Evolutionary conservation across 345 rosid species (phyloP).

Genomic region (Eucalyptus decipiens): DNA sequence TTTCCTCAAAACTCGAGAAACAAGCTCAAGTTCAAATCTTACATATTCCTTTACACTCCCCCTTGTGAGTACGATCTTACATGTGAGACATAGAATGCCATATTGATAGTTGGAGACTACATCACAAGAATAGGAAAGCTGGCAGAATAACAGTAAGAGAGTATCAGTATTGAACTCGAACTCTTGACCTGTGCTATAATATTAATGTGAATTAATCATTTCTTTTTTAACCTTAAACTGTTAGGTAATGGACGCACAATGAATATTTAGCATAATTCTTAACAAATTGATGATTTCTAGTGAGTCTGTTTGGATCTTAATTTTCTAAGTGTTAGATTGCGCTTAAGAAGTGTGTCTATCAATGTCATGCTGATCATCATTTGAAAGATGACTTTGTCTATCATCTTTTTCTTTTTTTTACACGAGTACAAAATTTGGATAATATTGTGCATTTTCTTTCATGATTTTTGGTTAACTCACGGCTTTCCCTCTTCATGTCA

Average conservation of each 20-base stretch:
- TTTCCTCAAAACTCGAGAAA: not conserved
- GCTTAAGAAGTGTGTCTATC: not conserved
- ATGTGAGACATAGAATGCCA: not conserved
- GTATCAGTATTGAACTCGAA: not conserved
- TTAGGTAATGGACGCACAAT: not conserved
- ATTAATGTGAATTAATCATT: not conserved
- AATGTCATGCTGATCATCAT: not conserved
- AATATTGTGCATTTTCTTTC: not conserved
- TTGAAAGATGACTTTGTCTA: not conserved
- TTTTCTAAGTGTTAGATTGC: not conserved
- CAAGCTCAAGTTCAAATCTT: not conserved
- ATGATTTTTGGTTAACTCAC: not conserved
- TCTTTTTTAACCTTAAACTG: not conserved
- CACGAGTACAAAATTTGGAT: not conserved
- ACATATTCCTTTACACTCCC: not conserved
- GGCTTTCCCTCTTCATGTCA: not conserved
- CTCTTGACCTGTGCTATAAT: not conserved
- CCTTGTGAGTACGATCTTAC: not conserved
- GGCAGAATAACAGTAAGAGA: not conserved
- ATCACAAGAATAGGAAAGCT: not conserved
- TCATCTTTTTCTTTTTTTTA: not conserved
- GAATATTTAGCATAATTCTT: not conserved
- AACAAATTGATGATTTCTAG: not conserved
- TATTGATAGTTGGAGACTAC: not conserved
- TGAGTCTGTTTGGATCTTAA: not conserved